A percentile compares a stretch with the other conserved stretches of the same genome.
These are phyloP conservation scores for Podaxis rugospora DNA, from an alignment of 768 basidiomycete species.

Conservation along the genomic window DNA sequence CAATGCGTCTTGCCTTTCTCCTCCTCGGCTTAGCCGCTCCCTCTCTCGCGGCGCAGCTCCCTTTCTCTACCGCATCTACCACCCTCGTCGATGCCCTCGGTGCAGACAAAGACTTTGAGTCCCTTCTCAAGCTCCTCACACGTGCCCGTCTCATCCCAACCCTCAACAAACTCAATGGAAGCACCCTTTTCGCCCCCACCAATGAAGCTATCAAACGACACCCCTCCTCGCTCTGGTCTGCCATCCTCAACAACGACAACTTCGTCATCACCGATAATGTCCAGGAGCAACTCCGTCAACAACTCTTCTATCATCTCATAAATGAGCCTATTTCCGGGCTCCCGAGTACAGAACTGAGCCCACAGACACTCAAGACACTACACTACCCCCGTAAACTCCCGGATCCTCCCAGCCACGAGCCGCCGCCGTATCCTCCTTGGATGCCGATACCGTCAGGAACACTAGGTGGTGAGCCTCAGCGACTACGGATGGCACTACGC, in stretches of 20 bases:
- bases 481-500: slow-evolving; percentile 57
- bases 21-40: slow-evolving; percentile 13
- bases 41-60: slow-evolving; percentile 25
- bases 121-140: slow-evolving; percentile 74
- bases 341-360: slow-evolving; percentile 29
- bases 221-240: slow-evolving; percentile 33
- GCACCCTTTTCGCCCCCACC: slow-evolving; percentile 92
- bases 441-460: slow-evolving; percentile 79
- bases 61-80: slow-evolving; percentile 29
- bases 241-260: slow-evolving; percentile 33
- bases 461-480: slow-evolving; percentile 78
- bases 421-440: slow-evolving; percentile 81
- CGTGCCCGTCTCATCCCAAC: slow-evolving; percentile 86
- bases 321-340: slow-evolving; percentile 66
- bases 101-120: slow-evolving; percentile 71
- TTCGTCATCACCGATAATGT: slow-evolving; percentile 65
- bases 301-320: slow-evolving; percentile 91
- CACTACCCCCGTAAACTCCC: slow-evolving; percentile 61
- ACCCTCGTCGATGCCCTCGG: slow-evolving; percentile 80
- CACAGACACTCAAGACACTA: slow-evolving; percentile 52
- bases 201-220: slow-evolving; percentile 80
- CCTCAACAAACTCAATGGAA: slow-evolving; percentile 77
- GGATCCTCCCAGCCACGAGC: slow-evolving; percentile 61
- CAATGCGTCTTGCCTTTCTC: slow-evolving; percentile 17
- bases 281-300: slow-evolving; percentile 78